Base-by-base conservation (phyloP, 805 yeast species). In the Yarrowia alimentaria region DNA sequence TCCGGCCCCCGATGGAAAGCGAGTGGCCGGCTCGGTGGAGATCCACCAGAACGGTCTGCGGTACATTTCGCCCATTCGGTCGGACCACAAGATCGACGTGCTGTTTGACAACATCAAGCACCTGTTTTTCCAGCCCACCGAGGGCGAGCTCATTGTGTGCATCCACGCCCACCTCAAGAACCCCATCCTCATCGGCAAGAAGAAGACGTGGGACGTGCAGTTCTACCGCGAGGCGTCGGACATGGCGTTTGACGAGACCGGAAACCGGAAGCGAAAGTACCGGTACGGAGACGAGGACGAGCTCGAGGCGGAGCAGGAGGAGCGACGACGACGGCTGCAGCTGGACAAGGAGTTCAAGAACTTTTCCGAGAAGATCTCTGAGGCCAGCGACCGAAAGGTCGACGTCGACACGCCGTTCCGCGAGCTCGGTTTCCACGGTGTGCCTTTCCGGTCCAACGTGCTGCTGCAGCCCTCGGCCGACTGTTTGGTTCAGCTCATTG, bases 211-310 rank as follows among this genome's bases (percentile, higher is more conserved):
- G 66, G 98, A 93, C 61, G 87, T 93, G 38, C 99, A 93, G 70
- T 89, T 93, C 64, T 93, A 90, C 72, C 77, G 98, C 57, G 99
- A 93, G 67, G 98, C 97, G 10, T 81, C 95, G 22, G 99, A 93
- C 64, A 85, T 89, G 75, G 81, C 95, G 3, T 89, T 89, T 61
- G 99, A 93, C 68, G 99, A 93, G 69, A 93, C 99, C 14, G 96
- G 97, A 57, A 90, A 88, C 55, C 83, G 96, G 56, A 83, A 87
- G 70, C 81, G 97, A 67, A 74, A 83, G 58, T 78, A 78, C 58
- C 71, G 93, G 62, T 93, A 93, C 64, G 99, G 99, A 38, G 99
- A 93, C 66, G 99, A 93, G 67, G 99, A 93, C 67, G 99, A 93
- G 70, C 74, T 93, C 57, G 98, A 93, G 68, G 97, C 91, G 68